These are phyloP conservation scores for Maudiozyma humilis DNA, from an alignment of 1,139 yeast species.

Conservation along the genomic window DNA sequence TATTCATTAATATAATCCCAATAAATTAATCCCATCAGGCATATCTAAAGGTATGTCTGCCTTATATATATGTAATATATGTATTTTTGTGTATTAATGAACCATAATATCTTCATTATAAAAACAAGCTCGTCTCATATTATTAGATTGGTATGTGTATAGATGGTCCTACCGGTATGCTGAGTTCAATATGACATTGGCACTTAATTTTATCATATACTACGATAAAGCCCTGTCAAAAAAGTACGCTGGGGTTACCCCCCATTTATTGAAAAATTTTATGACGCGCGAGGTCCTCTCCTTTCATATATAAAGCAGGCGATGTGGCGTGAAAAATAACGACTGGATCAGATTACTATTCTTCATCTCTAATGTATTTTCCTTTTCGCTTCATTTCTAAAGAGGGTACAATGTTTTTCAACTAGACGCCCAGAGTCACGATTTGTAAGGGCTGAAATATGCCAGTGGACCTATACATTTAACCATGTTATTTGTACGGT, in stretches of 20 bases:
- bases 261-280: neutral
- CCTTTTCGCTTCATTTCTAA: conserved; percentile 17
- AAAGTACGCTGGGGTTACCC: neutral
- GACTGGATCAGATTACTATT: neutral
- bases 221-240: neutral
- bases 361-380: neutral
- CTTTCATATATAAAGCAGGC: neutral
- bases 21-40: conserved; percentile 4
- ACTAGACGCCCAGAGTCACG: conserved; percentile 96
- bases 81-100: neutral
- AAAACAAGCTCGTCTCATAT: neutral
- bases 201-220: no score
- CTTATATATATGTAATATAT: neutral
- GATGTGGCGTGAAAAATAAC: neutral
- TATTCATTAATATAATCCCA: conserved; percentile 6
- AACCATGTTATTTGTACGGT: conserved; percentile 19
- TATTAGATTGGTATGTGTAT: no score
- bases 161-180: no score
- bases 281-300: neutral
- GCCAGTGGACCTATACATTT: conserved; percentile 31
- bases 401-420: conserved; percentile 59
- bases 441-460: conserved; percentile 25
- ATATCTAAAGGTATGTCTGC: neutral
- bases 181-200: no score
- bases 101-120: neutral